Base-by-base conservation (phyloP, 2,329 filamentous ascomycete genomes). In the Hypocreales sp. region DNA sequence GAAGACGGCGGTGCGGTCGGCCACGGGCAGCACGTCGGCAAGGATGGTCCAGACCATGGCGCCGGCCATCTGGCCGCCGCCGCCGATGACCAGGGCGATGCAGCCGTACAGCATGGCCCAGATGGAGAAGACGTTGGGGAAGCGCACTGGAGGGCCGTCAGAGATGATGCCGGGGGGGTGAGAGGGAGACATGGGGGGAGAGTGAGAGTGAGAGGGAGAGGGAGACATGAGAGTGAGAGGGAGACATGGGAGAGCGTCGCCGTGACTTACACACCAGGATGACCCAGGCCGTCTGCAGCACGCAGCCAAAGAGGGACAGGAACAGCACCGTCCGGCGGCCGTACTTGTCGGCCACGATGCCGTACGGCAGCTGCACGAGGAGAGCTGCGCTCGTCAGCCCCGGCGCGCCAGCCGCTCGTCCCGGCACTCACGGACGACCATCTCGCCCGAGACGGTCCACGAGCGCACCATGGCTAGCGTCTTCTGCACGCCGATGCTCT, bases 401-500 rank as follows among this genome's bases (percentile, higher is more conserved):
- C n/a, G n/a, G n/a, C n/a, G n/a, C n/a, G n/a, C n/a, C n/a, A n/a
- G n/a, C n/a, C n/a, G n/a, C n/a, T n/a, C n/a, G n/a, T n/a, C n/a
- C n/a, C n/a, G n/a, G n/a, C n/a, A 48, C 48, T 39, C 35, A 58
- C 57, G 54, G 8, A 64, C 57, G 4, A 67, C 40, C 31, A 56
- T 55, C 19, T 64, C 55, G 17, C 64, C 47, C 2, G 60, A 55
- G 13, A 45, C 35, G 23, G 47, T 38, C 53, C 60, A 64, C 1
- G 64, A 65, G 22, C 53, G 51, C 12, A 72, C 45, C 50, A 61
- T 58, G 9, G 67, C 64, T 23, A 72, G 47, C 13, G 56, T 52
- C 15, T 56, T 51, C 36, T 72, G 66, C 1, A 73, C 61, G 3
- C 48, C 43, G 1, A 50, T 40, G 4, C 44, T 41, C 39, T 72